Evolutionary conservation across 1,284 basidiomycete genomes (phyloP).

Genomic region (Phellopilus nigrolimitatus): DNA sequence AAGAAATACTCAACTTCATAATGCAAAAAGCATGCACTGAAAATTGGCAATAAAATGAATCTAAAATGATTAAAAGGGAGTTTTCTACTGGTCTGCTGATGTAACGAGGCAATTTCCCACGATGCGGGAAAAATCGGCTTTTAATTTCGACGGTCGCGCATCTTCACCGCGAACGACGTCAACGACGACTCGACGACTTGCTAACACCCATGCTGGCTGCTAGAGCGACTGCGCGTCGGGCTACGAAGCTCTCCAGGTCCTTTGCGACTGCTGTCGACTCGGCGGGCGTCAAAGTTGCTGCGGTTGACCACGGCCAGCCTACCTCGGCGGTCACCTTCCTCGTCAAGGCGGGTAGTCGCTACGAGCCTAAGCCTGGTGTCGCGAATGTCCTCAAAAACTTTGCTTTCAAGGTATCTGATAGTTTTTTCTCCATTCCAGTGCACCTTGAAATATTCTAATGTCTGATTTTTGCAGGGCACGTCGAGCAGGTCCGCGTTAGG

Average conservation of each 20-base stretch:
- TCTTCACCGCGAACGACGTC: slow-evolving; percentile 5
- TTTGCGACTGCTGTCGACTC: slow-evolving; percentile 79
- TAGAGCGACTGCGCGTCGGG: slow-evolving; percentile 49
- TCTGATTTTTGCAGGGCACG: slow-evolving; percentile 58
- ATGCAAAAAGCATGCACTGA: no score
- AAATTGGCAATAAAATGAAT: no score
- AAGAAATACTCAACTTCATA: no score
- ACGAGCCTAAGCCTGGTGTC: slow-evolving; percentile 80
- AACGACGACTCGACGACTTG: slow-evolving; percentile 6
- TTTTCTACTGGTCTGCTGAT: background rate
- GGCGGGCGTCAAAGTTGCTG: slow-evolving; percentile 81
- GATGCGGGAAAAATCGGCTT: slow-evolving; percentile 12
- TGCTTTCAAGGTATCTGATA: slow-evolving; percentile 80
- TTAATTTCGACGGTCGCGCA: slow-evolving; percentile 11
- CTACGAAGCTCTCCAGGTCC: slow-evolving; percentile 56
- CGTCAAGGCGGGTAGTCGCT: slow-evolving; percentile 87
- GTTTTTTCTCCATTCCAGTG: background rate
- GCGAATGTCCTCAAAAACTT: slow-evolving; percentile 94
- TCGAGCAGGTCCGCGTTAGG: slow-evolving; percentile 82
- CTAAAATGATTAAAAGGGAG: no score
- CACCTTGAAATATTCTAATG: no score
- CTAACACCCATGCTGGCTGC: slow-evolving; percentile 46
- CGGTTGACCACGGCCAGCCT: slow-evolving; percentile 74
- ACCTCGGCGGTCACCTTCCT: slow-evolving; percentile 85
- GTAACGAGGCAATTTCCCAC: background rate